phyloP scores from a whole-genome alignment of 2,329 filamentous ascomycete species.

The Trichoderma endophyticum region DNA sequence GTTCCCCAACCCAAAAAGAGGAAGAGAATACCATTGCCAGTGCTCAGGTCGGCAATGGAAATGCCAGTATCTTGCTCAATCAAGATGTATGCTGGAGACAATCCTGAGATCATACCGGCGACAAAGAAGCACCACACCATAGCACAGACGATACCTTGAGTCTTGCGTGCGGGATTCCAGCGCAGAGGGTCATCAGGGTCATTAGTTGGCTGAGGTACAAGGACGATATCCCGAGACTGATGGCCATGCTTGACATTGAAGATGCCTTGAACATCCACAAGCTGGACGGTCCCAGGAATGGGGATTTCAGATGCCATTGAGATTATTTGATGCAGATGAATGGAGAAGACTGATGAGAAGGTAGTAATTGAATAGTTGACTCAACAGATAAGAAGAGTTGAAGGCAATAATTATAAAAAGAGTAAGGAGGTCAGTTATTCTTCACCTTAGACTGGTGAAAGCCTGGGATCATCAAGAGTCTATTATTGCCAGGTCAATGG shows the following conservation, averaged over 20 bases:
- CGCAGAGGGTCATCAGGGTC: slow-evolving; percentile 28
- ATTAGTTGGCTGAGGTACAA: slow-evolving; percentile 23
- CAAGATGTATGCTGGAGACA: slow-evolving; percentile 21
- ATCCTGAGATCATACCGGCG: slow-evolving; percentile 26
- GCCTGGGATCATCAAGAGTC: neutral
- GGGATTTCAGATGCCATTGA: neutral
- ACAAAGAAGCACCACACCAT: slow-evolving; percentile 23
- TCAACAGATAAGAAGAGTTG: neutral
- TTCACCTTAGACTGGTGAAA: neutral
- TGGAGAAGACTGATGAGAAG: no score
- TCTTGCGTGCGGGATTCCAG: slow-evolving; percentile 23
- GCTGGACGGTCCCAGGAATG: slow-evolving; percentile 40
- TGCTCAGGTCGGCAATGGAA: slow-evolving; percentile 39
- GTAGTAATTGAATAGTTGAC: neutral
- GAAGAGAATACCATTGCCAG: slow-evolving; percentile 52
- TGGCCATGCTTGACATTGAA: slow-evolving; percentile 25
- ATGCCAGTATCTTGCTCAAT: slow-evolving; percentile 45
- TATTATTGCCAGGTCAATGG: neutral
- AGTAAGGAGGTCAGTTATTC: neutral
- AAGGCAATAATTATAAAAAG: neutral
- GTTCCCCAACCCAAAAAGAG: slow-evolving; percentile 50
- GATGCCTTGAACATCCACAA: slow-evolving; percentile 36
- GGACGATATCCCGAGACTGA: slow-evolving; percentile 17
- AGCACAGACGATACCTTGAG: slow-evolving; percentile 24
- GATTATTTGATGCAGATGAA: neutral